These are phyloP conservation scores for Macrolepiota fuliginosa DNA, from an alignment of 768 basidiomycete species.

Conservation along the genomic window DNA sequence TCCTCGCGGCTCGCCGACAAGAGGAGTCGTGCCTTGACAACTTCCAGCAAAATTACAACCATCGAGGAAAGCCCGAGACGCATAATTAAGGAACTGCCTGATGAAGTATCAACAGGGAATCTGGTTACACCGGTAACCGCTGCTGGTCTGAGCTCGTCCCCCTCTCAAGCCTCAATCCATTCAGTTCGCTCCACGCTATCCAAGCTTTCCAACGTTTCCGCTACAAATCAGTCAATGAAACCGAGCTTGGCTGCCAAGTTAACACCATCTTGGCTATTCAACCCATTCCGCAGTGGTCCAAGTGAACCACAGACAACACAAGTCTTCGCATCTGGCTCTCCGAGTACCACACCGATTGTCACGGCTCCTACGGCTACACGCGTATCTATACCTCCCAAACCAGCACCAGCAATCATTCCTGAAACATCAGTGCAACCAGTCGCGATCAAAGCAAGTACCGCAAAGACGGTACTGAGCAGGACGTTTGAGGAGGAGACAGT, in stretches of 20 bases:
- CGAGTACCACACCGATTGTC: conserved; percentile 23
- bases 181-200: conserved; percentile 50
- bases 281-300: conserved; percentile 63
- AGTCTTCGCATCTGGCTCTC: conserved; percentile 48
- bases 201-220: conserved; percentile 16
- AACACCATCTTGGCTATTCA: conserved; percentile 77
- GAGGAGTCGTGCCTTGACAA: conserved; percentile 50
- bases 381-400: conserved; percentile 30
- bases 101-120: conserved; percentile 32
- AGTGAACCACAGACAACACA: conserved; percentile 63
- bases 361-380: conserved; percentile 35
- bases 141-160: conserved; percentile 50
- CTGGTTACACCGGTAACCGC: conserved; percentile 21
- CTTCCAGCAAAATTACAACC: conserved; percentile 45
- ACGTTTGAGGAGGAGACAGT: conserved; percentile 57
- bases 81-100: conserved; percentile 49
- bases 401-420: conserved; percentile 23
- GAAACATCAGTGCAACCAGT: conserved; percentile 37
- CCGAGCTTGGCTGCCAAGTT: conserved; percentile 54
- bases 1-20: conserved; percentile 39
- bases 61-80: conserved; percentile 71
- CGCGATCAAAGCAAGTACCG: conserved; percentile 37
- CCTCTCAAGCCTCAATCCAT: conserved; percentile 64
- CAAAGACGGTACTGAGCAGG: conserved; percentile 47
- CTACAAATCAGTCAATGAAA: conserved; percentile 31